Percentiles rank a stretch among this genome's conserved stretches.
Conservation (phyloP, 192 early-diverging fungal genomes). For the Entomortierella parvispora region DNA sequence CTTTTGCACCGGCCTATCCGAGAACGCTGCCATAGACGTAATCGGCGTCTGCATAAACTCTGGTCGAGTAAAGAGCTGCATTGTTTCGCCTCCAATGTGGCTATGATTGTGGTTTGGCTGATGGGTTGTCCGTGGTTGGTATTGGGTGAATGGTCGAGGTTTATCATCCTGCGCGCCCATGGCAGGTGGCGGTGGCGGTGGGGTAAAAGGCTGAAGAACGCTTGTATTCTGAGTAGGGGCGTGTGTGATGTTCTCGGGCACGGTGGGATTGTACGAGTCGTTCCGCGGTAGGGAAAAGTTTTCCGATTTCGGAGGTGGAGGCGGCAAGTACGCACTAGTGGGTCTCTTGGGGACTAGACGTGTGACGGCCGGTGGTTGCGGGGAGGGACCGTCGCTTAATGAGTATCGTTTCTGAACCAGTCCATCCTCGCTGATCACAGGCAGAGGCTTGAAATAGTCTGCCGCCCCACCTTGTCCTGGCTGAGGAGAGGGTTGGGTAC, state of each 20-base stretch:
- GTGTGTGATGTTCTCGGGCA: too few relatives aligned
- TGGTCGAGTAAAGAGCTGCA: slow-evolving; percentile 34
- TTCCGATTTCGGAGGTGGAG: not conserved
- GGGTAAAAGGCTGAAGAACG: not conserved
- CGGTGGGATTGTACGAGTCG: too few relatives aligned
- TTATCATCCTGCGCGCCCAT: too few relatives aligned
- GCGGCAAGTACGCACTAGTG: slow-evolving; percentile 1
- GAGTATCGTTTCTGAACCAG: slow-evolving; percentile 32
- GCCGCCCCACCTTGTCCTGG: not conserved
- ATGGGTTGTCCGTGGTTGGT: slow-evolving; percentile 11
- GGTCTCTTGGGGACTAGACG: slow-evolving; percentile 33
- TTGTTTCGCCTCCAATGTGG: slow-evolving; percentile 33
- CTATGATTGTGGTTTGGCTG: slow-evolving; percentile 28
- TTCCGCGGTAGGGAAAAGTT: not conserved
- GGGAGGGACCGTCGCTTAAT: slow-evolving; percentile 25
- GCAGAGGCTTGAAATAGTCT: slow-evolving; percentile 36
- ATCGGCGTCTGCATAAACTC: slow-evolving; percentile 36
- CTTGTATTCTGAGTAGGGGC: not conserved
- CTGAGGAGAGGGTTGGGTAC: not conserved
- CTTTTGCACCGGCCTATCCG: slow-evolving; percentile 35
- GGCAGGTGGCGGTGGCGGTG: slow-evolving; percentile 2
- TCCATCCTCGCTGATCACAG: slow-evolving; percentile 17
- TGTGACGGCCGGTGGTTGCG: slow-evolving; percentile 22
- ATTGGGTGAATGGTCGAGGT: too few relatives aligned
- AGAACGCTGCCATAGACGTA: slow-evolving; percentile 36